Conservation (phyloP, 257 asterid genomes). For the Hygrophila difformis region DNA sequence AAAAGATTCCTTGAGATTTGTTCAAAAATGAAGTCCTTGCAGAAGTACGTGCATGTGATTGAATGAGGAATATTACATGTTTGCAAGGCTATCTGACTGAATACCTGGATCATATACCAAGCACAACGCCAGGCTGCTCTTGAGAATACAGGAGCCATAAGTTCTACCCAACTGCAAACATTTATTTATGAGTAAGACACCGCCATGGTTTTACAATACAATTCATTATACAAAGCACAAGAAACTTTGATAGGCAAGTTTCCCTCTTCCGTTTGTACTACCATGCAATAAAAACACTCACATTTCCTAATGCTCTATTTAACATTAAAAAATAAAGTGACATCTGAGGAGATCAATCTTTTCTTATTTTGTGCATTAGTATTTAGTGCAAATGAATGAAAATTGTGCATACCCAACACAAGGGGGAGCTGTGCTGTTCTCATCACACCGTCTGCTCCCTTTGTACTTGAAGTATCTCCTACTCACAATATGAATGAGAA, state of each 20-base stretch:
- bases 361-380: neutral
- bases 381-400: neutral
- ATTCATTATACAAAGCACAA: neutral
- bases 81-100: too few species aligned
- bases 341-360: too few species aligned
- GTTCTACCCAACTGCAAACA: constrained; percentile 3
- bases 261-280: neutral
- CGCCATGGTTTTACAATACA: neutral
- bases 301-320: neutral
- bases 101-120: constrained; percentile 10
- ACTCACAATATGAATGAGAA: constrained; percentile 1
- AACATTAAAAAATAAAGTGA: too few species aligned
- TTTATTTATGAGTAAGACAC: neutral
- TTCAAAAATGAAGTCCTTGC: too few species aligned
- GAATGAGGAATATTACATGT: too few species aligned
- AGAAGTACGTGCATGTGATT: too few species aligned
- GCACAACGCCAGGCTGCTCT: constrained; percentile 7
- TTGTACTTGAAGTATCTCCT: constrained; percentile 61
- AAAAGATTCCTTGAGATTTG: too few species aligned
- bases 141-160: constrained; percentile 9
- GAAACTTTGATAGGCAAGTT: neutral
- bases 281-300: neutral
- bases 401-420: constrained; percentile 70
- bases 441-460: constrained; percentile 54
- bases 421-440: constrained; percentile 76